Evolutionary conservation across 2,329 filamentous ascomycete species (phyloP).

Genomic region (Aspergillus uvarum): DNA sequence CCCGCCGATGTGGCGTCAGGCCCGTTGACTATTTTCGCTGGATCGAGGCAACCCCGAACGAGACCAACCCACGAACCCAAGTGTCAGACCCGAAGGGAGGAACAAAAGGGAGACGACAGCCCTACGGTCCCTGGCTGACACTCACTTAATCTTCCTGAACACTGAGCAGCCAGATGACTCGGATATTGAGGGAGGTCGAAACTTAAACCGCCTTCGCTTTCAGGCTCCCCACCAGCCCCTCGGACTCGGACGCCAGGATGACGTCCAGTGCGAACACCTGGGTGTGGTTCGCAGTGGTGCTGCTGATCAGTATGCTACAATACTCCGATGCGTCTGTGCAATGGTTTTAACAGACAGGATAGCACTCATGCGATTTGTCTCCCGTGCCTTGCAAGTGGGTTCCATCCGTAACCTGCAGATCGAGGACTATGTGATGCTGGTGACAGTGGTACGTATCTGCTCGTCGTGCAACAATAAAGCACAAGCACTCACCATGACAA

Average conservation of each 20-base stretch:
- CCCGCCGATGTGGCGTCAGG: neutral
- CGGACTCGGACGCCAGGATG: neutral
- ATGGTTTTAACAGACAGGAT: neutral
- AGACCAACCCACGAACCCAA: neutral
- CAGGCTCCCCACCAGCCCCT: neutral
- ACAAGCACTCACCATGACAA: neutral
- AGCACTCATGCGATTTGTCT: constrained; percentile 17
- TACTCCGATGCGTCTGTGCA: neutral
- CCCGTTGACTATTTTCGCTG: neutral
- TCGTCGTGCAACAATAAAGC: too few relatives aligned
- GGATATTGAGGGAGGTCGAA: neutral
- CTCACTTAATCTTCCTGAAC: neutral
- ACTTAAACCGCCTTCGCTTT: neutral
- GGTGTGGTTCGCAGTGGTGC: constrained; percentile 17
- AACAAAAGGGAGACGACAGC: neutral
- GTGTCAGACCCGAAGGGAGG: neutral
- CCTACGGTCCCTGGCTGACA: neutral
- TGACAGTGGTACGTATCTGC: constrained; percentile 7
- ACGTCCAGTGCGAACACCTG: constrained; percentile 10
- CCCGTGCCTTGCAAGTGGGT: constrained; percentile 13
- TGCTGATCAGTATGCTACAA: constrained; percentile 11
- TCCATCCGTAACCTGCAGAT: constrained; percentile 8
- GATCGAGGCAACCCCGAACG: neutral
- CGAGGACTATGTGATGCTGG: constrained; percentile 12
- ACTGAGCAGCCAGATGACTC: neutral